Base-by-base conservation (phyloP, 2,329 filamentous ascomycete genomes). In the Cladophialophora immunda region DNA sequence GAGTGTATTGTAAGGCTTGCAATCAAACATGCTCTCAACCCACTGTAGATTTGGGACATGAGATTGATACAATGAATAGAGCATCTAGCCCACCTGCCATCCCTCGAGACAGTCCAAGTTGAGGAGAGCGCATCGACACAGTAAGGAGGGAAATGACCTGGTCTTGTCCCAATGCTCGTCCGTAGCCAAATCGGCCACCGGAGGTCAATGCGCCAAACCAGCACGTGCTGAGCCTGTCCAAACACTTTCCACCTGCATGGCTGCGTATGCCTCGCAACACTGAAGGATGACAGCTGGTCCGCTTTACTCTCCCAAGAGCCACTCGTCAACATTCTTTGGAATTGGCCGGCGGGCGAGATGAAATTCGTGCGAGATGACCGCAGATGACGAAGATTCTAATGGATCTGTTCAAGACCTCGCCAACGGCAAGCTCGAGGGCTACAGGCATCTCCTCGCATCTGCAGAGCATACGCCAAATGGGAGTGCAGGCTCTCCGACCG, bases 311-410 rank as follows among this genome's bases (percentile, higher is more conserved):
- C 17, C 19, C 45, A 27, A 11, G 4, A 2, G 27, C 7, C 22
- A 27, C 45, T 27, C 45, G 19, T 5, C 19, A 25, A 50, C 22
- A 50, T 25, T 50, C 45, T 25, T 50, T 50, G 19, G 19, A 13
- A 27, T 13, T 50, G 45, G 11, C 45, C 7, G 17, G 63, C 25
- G 57, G 61, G 32, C 65, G 68, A 68, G 61, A 69, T 71, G 70
- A 65, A 65, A 68, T 56, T 36, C 30, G 58, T 68, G 64, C 68
- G 71, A 67, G 27, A 73, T 73, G 71, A 54, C 67, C 61, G 63
- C 66, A 68, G 71, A 69, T 70, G 70, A 73, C 58, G 68, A 68
- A 57, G 63, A 64, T 38, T 60, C 59, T 41, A 64, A 68, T 38
- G 63, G 53, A 56, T 70, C 64, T 32, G 55, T 66, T 63, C 63